These are phyloP conservation scores for Turnera subulata DNA, from an alignment of 345 rosid genomes.

Conservation along the genomic window DNA sequence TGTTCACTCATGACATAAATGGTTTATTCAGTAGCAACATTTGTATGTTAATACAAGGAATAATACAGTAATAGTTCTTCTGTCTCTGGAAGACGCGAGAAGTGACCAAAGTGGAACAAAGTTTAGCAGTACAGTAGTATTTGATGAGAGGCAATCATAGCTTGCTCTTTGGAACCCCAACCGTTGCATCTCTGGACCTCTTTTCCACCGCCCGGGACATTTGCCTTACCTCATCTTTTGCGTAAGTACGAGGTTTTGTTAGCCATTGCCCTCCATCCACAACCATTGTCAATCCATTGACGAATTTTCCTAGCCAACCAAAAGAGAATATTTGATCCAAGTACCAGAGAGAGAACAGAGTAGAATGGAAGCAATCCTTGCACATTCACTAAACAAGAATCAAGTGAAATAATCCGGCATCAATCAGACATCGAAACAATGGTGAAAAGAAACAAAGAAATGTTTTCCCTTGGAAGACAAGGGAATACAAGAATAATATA, in stretches of 20 bases:
- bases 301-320: conserved; percentile 46
- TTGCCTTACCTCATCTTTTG: conserved; percentile 62
- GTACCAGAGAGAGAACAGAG: neutral
- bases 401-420: too few relatives aligned
- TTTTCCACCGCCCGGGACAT: conserved; percentile 63
- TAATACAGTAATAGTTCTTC: too few relatives aligned
- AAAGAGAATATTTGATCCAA: neutral
- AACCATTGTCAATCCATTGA: conserved; percentile 54
- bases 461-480: too few relatives aligned
- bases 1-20: too few relatives aligned
- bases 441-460: too few relatives aligned
- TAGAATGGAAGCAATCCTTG: neutral
- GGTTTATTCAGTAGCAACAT: too few relatives aligned
- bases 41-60: too few relatives aligned
- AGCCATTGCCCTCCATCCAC: conserved; percentile 77
- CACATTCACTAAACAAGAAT: too few relatives aligned
- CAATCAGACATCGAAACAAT: too few relatives aligned
- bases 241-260: conserved; percentile 43
- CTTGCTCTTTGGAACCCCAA: conserved; percentile 63
- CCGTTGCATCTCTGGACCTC: conserved; percentile 49
- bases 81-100: too few relatives aligned
- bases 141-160: conserved; percentile 20
- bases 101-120: too few relatives aligned
- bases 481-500: too few relatives aligned
- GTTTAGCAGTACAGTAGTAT: neutral